These are phyloP conservation scores for Chimonanthus praecox DNA, from an alignment of 164 flowering plant species.

Conservation along the genomic window DNA sequence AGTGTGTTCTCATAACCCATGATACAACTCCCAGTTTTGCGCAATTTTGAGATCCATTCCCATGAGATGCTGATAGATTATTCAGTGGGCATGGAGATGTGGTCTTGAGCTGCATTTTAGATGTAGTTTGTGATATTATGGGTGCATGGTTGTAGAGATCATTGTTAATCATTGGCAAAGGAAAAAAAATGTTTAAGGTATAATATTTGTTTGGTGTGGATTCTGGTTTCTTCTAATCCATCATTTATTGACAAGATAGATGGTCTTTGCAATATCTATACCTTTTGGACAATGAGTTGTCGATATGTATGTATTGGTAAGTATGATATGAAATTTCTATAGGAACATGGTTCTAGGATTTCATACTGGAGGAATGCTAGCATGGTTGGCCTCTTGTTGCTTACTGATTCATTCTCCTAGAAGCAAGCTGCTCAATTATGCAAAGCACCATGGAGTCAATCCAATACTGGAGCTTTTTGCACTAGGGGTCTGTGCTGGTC, in stretches of 20 bases:
- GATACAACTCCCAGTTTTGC: constrained; percentile 1
- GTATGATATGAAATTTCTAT: no score
- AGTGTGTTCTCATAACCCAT: neutral
- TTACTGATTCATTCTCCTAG: no score
- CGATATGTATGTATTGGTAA: no score
- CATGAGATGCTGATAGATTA: neutral
- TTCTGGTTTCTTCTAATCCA: neutral
- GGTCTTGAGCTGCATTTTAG: neutral
- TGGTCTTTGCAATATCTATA: neutral
- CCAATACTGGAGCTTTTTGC: no score
- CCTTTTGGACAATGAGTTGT: no score
- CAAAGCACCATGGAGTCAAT: no score
- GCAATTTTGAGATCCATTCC: neutral
- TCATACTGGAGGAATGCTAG: no score
- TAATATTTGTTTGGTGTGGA: neutral
- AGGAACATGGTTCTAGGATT: no score
- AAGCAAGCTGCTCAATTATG: no score
- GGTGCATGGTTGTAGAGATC: neutral
- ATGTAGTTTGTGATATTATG: neutral
- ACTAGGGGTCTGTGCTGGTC: no score
- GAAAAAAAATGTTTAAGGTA: neutral
- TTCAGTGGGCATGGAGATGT: neutral
- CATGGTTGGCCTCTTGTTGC: no score
- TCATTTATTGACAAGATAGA: neutral
- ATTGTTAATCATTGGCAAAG: neutral